Evolutionary conservation across 768 basidiomycete genomes (phyloP).

Genomic region (Rhodotorula kratochvilovae): DNA sequence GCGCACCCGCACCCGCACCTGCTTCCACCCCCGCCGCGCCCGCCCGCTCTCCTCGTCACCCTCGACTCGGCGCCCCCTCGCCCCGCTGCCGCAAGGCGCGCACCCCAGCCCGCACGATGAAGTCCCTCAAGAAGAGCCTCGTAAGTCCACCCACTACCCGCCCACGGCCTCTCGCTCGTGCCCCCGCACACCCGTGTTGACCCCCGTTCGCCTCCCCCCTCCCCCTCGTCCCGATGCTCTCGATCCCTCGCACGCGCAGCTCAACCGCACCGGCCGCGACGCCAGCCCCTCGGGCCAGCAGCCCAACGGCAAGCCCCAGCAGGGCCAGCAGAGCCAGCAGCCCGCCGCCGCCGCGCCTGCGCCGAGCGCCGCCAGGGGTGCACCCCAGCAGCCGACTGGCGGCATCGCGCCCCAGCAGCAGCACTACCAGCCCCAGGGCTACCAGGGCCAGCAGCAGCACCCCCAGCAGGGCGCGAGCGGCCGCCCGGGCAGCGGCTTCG

Average conservation of each 20-base stretch:
- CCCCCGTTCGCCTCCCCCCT: neutral
- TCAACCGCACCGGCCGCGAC: constrained; percentile 29
- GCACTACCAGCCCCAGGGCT: neutral
- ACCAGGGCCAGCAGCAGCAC: neutral
- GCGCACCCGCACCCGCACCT: too few species aligned
- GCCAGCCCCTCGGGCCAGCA: constrained; percentile 21
- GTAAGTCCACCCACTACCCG: constrained; percentile 40
- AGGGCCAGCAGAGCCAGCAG: neutral
- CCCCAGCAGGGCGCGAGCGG: too few species aligned
- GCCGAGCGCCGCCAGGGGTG: neutral
- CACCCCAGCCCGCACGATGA: constrained; percentile 42
- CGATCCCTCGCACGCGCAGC: constrained; percentile 9
- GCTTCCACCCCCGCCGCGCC: too few species aligned
- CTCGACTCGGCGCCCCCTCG: neutral
- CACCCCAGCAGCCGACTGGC: neutral
- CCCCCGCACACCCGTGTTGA: neutral
- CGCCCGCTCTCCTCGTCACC: neutral
- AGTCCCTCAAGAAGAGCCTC: constrained; percentile 51
- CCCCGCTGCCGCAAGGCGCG: too few species aligned
- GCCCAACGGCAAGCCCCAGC: constrained; percentile 27
- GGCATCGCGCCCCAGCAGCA: neutral
- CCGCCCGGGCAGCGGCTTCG: constrained; percentile 27
- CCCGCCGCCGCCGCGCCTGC: neutral
- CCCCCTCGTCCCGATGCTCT: too few species aligned
- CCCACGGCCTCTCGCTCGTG: too few species aligned